phyloP scores from a whole-genome alignment of 805 yeast species.

The Zygoascus bituminiphila region DNA sequence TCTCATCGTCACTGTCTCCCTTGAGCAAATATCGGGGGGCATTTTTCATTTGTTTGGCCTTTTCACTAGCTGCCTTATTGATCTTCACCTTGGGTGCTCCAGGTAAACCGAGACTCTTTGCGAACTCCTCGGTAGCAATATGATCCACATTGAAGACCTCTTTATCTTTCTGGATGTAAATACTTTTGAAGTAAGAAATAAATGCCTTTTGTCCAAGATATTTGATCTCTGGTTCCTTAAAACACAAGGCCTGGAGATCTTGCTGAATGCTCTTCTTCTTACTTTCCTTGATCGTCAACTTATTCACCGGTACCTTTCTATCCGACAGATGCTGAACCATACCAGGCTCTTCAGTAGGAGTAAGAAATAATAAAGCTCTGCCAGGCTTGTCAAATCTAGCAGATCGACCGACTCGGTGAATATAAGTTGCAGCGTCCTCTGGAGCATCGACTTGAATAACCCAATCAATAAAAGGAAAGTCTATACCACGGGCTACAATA shows the following conservation, averaged over 20 bases:
- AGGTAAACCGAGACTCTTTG: constrained; percentile 82
- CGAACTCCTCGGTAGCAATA: constrained; percentile 74
- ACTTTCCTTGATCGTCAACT: constrained; percentile 65
- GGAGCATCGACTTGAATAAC: constrained; percentile 91
- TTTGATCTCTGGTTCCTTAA: constrained; percentile 84
- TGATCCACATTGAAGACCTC: constrained; percentile 71
- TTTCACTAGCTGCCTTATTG: constrained; percentile 33
- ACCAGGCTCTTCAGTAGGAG: constrained; percentile 76
- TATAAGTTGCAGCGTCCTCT: constrained; percentile 81
- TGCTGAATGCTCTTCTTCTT: constrained; percentile 66
- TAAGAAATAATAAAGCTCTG: constrained; percentile 69
- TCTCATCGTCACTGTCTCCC: constrained; percentile 44
- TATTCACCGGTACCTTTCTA: constrained; percentile 60
- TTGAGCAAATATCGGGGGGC: constrained; percentile 61
- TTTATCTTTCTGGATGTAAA: constrained; percentile 80
- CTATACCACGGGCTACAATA: constrained; percentile 86
- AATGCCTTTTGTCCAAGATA: constrained; percentile 95
- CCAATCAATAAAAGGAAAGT: constrained; percentile 91
- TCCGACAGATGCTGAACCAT: constrained; percentile 56
- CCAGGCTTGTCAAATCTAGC: constrained; percentile 85
- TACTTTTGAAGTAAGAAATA: constrained; percentile 79
- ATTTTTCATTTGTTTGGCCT: constrained; percentile 67
- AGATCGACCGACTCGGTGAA: constrained; percentile 84
- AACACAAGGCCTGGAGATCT: constrained; percentile 82
- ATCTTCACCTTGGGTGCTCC: constrained; percentile 92